phyloP scores from a whole-genome alignment of 345 rosid genomes.

The Gossypium australe region DNA sequence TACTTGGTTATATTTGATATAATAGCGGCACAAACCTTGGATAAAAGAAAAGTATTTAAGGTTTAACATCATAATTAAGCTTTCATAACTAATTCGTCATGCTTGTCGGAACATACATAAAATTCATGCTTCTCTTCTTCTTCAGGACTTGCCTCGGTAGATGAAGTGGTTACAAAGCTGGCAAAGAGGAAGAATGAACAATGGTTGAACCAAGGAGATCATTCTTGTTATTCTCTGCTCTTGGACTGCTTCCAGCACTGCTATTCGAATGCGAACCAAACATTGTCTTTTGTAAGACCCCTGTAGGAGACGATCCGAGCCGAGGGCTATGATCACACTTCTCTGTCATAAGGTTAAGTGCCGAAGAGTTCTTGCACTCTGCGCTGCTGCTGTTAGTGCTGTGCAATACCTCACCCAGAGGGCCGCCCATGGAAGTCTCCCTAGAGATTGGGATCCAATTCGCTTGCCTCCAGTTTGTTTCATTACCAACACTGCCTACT shows the following conservation, averaged over 20 bases:
- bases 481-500: slow-evolving; percentile 30
- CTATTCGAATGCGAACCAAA: slow-evolving; percentile 72
- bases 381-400: slow-evolving; percentile 29
- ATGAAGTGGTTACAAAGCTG: slow-evolving; percentile 14
- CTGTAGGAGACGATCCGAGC: slow-evolving; percentile 61
- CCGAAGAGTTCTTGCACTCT: slow-evolving; percentile 38
- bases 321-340: slow-evolving; percentile 51
- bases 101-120: slow-evolving; percentile 6
- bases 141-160: background rate
- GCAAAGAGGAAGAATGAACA: slow-evolving; percentile 27
- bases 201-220: slow-evolving; percentile 21
- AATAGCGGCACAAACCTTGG: background rate
- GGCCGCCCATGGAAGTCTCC: slow-evolving; percentile 68
- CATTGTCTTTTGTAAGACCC: slow-evolving; percentile 66
- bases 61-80: slow-evolving; percentile 5
- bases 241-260: slow-evolving; percentile 80
- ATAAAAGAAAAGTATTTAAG: background rate
- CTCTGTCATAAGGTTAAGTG: slow-evolving; percentile 40
- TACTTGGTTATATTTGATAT: background rate
- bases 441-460: slow-evolving; percentile 51
- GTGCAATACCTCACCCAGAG: slow-evolving; percentile 68
- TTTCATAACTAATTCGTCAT: slow-evolving; percentile 1
- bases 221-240: slow-evolving; percentile 34
- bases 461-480: slow-evolving; percentile 35
- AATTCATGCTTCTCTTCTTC: background rate